phyloP scores from a whole-genome alignment of 495 filamentous ascomycete genomes.

The Penicillium coprophilum region DNA sequence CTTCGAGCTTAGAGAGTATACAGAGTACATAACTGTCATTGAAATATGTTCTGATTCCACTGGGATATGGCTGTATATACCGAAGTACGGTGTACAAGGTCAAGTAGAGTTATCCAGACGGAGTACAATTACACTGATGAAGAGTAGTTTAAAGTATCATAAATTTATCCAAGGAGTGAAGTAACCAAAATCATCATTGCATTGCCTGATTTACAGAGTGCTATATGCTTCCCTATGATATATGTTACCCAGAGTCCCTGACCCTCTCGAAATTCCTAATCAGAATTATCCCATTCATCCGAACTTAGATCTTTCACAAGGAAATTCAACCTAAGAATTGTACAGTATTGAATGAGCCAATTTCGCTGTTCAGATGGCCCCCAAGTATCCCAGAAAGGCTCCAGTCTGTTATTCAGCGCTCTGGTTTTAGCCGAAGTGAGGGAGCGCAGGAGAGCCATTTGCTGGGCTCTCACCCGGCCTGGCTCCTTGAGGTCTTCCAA shows the following conservation, averaged over 20 bases:
- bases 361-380: not conserved
- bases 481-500: not conserved
- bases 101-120: not conserved
- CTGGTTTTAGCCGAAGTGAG: not conserved
- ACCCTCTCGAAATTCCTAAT: not conserved
- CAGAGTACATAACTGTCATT: too few species aligned
- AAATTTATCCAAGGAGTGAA: not conserved
- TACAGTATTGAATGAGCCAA: not conserved
- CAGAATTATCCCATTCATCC: not conserved
- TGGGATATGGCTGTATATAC: too few species aligned
- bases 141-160: not conserved
- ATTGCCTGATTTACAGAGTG: not conserved
- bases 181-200: not conserved
- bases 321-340: not conserved
- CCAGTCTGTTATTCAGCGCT: conserved; percentile 1
- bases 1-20: not conserved
- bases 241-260: not conserved
- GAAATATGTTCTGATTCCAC: too few species aligned
- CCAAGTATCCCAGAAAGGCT: not conserved
- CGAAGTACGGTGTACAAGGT: not conserved
- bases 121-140: not conserved
- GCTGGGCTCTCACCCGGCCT: not conserved
- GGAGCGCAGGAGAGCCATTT: not conserved
- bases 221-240: not conserved
- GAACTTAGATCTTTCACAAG: not conserved